Percentiles rank a stretch among this genome's conserved stretches.
Evolutionary conservation across 441 rosid species (phyloP).

Genomic region (Adansonia gregorii): DNA sequence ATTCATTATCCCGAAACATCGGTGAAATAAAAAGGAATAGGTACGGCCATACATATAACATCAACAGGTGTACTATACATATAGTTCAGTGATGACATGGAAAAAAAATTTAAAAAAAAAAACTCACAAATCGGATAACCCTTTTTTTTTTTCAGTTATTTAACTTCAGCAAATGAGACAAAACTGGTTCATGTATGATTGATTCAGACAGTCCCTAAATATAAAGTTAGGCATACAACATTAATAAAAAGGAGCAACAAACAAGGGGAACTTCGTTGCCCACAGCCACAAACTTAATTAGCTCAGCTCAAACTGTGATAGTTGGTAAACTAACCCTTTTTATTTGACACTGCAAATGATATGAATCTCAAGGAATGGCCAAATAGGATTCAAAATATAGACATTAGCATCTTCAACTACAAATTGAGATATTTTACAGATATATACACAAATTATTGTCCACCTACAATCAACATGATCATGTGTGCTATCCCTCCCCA

Average conservation of each 20-base stretch:
- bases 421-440: conserved; percentile 34
- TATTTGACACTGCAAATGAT: background rate
- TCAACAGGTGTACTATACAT: no score
- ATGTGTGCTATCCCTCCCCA: conserved; percentile 20
- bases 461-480: conserved; percentile 37
- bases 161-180: no score
- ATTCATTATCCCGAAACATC: no score
- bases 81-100: no score
- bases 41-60: no score
- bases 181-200: no score
- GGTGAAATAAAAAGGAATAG: no score
- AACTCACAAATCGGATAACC: no score
- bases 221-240: background rate
- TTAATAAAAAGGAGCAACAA: background rate
- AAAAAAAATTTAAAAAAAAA: no score
- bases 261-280: background rate
- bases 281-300: background rate
- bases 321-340: background rate
- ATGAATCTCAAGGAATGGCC: background rate
- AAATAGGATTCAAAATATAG: conserved; percentile 24
- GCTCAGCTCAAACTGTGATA: background rate
- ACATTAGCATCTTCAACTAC: conserved; percentile 37
- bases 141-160: no score
- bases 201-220: background rate
- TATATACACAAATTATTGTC: conserved; percentile 37